phyloP scores from a whole-genome alignment of 1,284 basidiomycete species.

The Waitea zeae region DNA sequence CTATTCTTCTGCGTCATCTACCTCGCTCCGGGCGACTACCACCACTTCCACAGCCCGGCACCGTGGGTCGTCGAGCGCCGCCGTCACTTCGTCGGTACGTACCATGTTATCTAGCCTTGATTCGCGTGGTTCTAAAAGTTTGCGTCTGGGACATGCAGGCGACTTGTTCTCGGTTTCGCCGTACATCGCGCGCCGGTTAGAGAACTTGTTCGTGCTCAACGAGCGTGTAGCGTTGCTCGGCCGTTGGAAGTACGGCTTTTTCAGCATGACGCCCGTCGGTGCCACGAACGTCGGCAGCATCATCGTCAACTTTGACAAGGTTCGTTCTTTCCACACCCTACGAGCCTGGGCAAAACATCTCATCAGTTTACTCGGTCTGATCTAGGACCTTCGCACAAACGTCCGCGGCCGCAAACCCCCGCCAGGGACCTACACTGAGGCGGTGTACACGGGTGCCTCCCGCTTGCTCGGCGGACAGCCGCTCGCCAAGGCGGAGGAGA shows the following conservation, averaged over 20 bases:
- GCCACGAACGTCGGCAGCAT: slow-evolving; percentile 98
- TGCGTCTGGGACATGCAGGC: slow-evolving; percentile 23
- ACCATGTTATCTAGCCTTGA: background rate
- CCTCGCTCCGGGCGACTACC: slow-evolving; percentile 96
- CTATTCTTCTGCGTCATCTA: slow-evolving; percentile 94
- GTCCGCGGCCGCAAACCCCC: slow-evolving; percentile 56
- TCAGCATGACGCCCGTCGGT: slow-evolving; percentile 93
- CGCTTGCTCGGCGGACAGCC: slow-evolving; percentile 80
- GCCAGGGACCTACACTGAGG: slow-evolving; percentile 85
- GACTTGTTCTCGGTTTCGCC: slow-evolving; percentile 96
- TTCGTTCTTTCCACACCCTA: slow-evolving; percentile 16
- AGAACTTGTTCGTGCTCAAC: slow-evolving; percentile 93
- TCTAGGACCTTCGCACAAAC: slow-evolving; percentile 70
- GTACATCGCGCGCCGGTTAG: slow-evolving; percentile 83
- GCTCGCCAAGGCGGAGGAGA: slow-evolving; percentile 76
- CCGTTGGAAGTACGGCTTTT: slow-evolving; percentile 91
- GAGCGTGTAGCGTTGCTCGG: slow-evolving; percentile 96
- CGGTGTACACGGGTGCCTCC: slow-evolving; percentile 73
- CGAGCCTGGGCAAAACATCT: too few species aligned
- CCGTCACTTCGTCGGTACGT: slow-evolving; percentile 79
- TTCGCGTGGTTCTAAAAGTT: background rate
- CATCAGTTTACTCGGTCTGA: background rate
- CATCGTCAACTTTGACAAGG: slow-evolving; percentile 90
- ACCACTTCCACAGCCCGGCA: slow-evolving; percentile 91
- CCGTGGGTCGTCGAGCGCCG: slow-evolving; percentile 96